Evolutionary conservation across 1,284 basidiomycete species (phyloP).

Genomic region (Flammula alnicola): DNA sequence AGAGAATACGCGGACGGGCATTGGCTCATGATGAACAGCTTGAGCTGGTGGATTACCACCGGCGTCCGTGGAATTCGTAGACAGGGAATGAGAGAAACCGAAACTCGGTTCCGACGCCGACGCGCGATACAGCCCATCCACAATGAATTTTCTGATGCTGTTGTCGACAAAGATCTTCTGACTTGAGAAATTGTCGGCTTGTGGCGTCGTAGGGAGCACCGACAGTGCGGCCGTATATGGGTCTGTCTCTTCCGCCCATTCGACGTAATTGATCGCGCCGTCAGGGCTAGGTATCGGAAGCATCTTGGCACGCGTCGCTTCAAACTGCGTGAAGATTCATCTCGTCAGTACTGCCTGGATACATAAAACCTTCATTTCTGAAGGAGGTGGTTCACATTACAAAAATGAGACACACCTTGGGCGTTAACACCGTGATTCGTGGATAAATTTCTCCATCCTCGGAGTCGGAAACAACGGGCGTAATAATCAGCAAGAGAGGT

Average conservation of each 20-base stretch:
- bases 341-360: too few relatives aligned
- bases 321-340: slow-evolving; percentile 62
- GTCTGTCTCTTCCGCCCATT: slow-evolving; percentile 77
- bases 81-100: slow-evolving; percentile 1
- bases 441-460: slow-evolving; percentile 33
- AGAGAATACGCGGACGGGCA: slow-evolving; percentile 42
- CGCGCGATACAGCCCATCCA: slow-evolving; percentile 59
- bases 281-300: slow-evolving; percentile 53
- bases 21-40: too few relatives aligned
- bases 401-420: slow-evolving; percentile 51
- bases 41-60: too few relatives aligned
- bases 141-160: slow-evolving; percentile 60
- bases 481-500: slow-evolving; percentile 73
- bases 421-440: slow-evolving; percentile 69
- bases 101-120: slow-evolving; percentile 3
- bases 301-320: slow-evolving; percentile 69
- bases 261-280: slow-evolving; percentile 46
- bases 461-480: slow-evolving; percentile 44
- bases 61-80: too few relatives aligned
- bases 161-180: slow-evolving; percentile 63
- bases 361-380: too few relatives aligned
- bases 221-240: slow-evolving; percentile 64
- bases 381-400: too few relatives aligned
- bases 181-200: slow-evolving; percentile 17
- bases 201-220: slow-evolving; percentile 39